These are phyloP conservation scores for Eurotiales sp. DNA, from an alignment of 2,329 filamentous ascomycete genomes.

Conservation along the genomic window DNA sequence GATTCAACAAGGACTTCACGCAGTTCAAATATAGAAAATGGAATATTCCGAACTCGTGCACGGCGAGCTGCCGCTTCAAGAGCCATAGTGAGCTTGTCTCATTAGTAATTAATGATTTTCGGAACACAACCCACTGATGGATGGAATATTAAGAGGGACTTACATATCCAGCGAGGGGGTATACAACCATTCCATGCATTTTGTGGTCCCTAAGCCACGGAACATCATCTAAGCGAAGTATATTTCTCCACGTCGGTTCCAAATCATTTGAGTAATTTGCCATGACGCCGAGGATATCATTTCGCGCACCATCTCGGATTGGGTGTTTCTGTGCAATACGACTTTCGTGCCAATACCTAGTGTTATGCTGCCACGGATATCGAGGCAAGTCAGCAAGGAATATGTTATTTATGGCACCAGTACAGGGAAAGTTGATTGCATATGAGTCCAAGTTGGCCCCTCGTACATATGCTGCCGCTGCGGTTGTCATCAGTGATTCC, in stretches of 20 bases:
- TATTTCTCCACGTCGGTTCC: conserved; percentile 29
- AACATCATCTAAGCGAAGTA: conserved; percentile 27
- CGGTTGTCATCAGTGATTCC: conserved; percentile 8
- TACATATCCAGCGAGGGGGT: conserved; percentile 24
- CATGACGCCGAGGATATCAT: conserved; percentile 15
- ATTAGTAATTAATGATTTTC: background rate
- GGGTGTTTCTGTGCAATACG: conserved; percentile 16
- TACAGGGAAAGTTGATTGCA: conserved; percentile 10
- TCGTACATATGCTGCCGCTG: background rate
- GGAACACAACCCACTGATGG: no score
- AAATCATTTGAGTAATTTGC: conserved; percentile 22
- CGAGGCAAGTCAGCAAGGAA: conserved; percentile 18
- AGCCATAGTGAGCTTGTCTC: conserved; percentile 25
- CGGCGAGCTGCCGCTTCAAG: conserved; percentile 31
- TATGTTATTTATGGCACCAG: conserved; percentile 2
- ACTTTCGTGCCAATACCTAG: conserved; percentile 18
- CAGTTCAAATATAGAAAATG: conserved; percentile 45
- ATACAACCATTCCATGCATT: conserved; percentile 30
- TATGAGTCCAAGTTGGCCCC: conserved; percentile 5
- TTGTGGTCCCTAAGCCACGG: conserved; percentile 33
- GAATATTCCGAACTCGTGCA: conserved; percentile 22
- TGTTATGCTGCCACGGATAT: conserved; percentile 22
- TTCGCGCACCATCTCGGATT: conserved; percentile 3
- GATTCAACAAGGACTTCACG: conserved; percentile 47
- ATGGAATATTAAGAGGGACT: no score